These are phyloP conservation scores for Kwoniella europaea DNA, from an alignment of 768 basidiomycete species.

Conservation along the genomic window DNA sequence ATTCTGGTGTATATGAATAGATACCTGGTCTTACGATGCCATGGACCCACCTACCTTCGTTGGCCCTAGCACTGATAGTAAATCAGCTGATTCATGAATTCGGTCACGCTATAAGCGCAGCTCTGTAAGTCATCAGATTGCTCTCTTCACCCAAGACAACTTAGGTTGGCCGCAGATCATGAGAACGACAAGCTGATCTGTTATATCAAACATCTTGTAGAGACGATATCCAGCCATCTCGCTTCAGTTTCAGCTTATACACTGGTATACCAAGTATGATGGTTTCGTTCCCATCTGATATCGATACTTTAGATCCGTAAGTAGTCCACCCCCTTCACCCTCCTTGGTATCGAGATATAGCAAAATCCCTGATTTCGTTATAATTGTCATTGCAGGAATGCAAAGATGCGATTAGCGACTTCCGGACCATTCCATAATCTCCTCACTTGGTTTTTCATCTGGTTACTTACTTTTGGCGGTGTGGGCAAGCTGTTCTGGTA, in stretches of 20 bases:
- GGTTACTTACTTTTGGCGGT: slow-evolving; percentile 43
- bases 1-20: slow-evolving; percentile 42
- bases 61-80: slow-evolving; percentile 68
- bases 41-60: slow-evolving; percentile 69
- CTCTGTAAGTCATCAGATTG: slow-evolving; percentile 64
- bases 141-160: neutral
- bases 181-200: neutral
- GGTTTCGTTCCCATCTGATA: slow-evolving; percentile 66
- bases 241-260: slow-evolving; percentile 68
- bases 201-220: slow-evolving; percentile 58
- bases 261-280: slow-evolving; percentile 75
- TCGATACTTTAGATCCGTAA: slow-evolving; percentile 60
- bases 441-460: slow-evolving; percentile 61
- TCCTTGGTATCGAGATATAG: neutral
- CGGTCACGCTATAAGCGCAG: slow-evolving; percentile 78
- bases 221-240: slow-evolving; percentile 68
- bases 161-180: neutral
- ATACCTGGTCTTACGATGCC: slow-evolving; percentile 84
- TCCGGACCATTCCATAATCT: slow-evolving; percentile 83
- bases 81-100: slow-evolving; percentile 78
- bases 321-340: slow-evolving; percentile 54
- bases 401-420: slow-evolving; percentile 66
- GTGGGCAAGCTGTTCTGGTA: slow-evolving; percentile 63
- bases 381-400: slow-evolving; percentile 26
- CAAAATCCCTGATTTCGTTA: neutral